Percentiles rank a stretch among this genome's conserved stretches.
Evolutionary conservation across 805 yeast species (phyloP).

Genomic region (Candida incommunis): DNA sequence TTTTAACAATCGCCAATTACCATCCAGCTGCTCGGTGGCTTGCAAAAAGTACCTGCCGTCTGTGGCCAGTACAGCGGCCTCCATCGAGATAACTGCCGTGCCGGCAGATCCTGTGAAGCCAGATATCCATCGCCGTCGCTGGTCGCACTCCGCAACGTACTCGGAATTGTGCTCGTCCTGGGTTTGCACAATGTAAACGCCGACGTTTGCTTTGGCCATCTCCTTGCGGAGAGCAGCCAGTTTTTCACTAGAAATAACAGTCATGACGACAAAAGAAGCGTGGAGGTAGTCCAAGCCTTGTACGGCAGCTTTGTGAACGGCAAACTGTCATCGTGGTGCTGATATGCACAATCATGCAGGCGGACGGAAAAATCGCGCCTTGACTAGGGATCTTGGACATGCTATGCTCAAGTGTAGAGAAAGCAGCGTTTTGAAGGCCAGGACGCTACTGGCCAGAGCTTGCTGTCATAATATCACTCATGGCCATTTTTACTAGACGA

Average conservation of each 20-base stretch:
- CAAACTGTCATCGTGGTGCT: no score
- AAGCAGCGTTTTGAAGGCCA: no score
- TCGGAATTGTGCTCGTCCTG: constrained; percentile 94
- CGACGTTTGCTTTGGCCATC: constrained; percentile 51
- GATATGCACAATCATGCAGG: no score
- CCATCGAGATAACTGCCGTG: constrained; percentile 62
- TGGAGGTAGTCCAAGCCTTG: no score
- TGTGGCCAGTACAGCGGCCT: constrained; percentile 68
- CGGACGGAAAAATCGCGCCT: no score
- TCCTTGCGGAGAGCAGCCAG: constrained; percentile 43
- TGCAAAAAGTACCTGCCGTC: constrained; percentile 93
- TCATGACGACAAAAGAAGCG: no score
- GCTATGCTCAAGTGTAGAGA: no score
- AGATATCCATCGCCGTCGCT: constrained; percentile 66
- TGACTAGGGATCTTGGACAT: no score
- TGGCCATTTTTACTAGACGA: no score
- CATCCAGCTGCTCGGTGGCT: constrained; percentile 70
- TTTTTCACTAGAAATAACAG: background rate
- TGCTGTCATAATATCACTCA: no score
- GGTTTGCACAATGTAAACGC: constrained; percentile 66
- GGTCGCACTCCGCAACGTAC: constrained; percentile 70
- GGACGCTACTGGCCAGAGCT: no score
- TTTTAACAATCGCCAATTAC: constrained; percentile 65
- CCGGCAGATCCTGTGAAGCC: constrained; percentile 93
- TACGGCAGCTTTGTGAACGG: no score